Conservation (phyloP, 768 basidiomycete species). For the Mycena indigotica region DNA sequence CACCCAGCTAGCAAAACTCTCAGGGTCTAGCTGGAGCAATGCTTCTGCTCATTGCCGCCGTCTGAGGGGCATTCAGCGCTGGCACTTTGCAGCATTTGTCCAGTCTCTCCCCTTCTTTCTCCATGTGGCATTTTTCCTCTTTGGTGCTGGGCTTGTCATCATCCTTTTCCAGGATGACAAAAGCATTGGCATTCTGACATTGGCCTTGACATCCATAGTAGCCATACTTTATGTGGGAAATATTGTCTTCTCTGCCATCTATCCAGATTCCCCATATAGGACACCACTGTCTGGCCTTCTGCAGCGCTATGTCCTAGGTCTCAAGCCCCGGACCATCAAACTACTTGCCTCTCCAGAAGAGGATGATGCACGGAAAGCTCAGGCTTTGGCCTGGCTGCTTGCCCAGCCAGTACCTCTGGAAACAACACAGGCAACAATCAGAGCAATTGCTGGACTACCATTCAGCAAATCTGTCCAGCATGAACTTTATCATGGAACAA, state of each 20-base stretch:
- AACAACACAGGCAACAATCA: neutral
- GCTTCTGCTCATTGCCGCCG: neutral
- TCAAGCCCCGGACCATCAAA: neutral
- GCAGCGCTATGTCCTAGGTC: neutral
- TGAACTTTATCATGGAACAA: neutral
- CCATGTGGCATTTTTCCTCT: conserved; percentile 4
- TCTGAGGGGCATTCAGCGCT: neutral
- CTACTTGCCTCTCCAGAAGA: neutral
- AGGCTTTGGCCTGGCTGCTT: neutral
- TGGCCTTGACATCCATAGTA: neutral
- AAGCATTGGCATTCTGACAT: neutral
- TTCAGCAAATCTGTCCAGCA: neutral
- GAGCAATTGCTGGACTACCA: neutral
- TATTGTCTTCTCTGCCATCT: neutral
- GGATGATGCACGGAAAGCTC: neutral
- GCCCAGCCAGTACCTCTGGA: neutral
- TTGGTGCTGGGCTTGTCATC: neutral
- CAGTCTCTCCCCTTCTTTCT: neutral
- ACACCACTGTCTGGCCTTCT: neutral
- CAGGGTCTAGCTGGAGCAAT: neutral
- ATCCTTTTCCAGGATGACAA: neutral
- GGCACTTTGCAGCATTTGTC: conserved; percentile 1
- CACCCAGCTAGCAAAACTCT: neutral
- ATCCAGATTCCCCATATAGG: neutral
- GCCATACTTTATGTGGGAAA: neutral